Conservation (phyloP, 768 basidiomycete species). For the Podaxis mareebaensis region DNA sequence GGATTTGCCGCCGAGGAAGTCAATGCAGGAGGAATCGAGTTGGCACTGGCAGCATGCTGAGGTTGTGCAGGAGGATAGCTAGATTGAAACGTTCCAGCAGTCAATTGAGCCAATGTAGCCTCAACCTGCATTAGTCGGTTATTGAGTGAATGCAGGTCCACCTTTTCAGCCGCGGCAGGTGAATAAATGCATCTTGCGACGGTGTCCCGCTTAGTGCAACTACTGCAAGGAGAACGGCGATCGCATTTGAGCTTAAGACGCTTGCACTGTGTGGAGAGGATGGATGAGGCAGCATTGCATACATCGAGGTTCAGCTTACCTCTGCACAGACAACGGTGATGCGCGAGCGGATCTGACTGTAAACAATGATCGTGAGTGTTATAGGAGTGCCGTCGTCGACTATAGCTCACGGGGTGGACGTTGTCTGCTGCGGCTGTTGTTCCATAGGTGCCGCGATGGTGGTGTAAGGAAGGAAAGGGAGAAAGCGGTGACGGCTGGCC, state of each 20-base stretch:
- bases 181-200: conserved; percentile 74
- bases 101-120: conserved; percentile 52
- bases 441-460: conserved; percentile 15
- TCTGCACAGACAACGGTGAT: conserved; percentile 24
- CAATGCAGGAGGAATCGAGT: background rate
- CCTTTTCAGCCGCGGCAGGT: conserved; percentile 82
- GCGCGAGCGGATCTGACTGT: conserved; percentile 20
- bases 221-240: conserved; percentile 72
- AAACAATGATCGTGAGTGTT: conserved; percentile 12
- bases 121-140: conserved; percentile 78
- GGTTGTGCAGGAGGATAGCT: conserved; percentile 30
- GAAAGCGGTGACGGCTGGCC: conserved; percentile 11
- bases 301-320: conserved; percentile 8
- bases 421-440: conserved; percentile 11
- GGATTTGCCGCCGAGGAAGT: conserved; percentile 11
- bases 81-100: conserved; percentile 40
- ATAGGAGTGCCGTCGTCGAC: background rate
- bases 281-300: conserved; percentile 11
- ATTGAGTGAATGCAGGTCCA: conserved; percentile 85
- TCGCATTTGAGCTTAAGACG: conserved; percentile 87
- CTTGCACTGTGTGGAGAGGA: conserved; percentile 63
- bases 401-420: conserved; percentile 11
- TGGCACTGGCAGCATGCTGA: conserved; percentile 3
- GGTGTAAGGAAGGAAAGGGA: conserved; percentile 5
- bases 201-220: conserved; percentile 79